These are phyloP conservation scores for Leucosporidium yakuticum DNA, from an alignment of 768 basidiomycete genomes.

Conservation along the genomic window DNA sequence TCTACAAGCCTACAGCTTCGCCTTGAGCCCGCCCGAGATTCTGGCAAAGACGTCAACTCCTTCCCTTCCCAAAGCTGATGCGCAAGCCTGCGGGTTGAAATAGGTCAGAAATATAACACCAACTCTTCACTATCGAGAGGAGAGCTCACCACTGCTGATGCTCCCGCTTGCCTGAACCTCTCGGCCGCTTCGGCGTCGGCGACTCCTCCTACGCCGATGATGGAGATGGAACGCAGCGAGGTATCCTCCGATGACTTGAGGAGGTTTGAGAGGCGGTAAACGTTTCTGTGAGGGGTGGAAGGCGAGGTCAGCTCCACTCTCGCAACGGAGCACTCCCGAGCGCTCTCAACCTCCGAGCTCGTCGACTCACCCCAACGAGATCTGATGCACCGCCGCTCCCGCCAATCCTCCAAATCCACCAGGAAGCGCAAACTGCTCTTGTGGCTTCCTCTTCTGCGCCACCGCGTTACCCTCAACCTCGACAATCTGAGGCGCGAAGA, in stretches of 20 bases:
- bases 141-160: conserved; percentile 51
- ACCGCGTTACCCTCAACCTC: conserved; percentile 15
- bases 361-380: conserved; percentile 72
- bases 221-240: conserved; percentile 51
- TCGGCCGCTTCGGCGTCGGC: conserved; percentile 55
- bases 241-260: conserved; percentile 48
- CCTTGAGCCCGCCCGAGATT: too few relatives aligned
- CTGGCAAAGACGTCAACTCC: too few relatives aligned
- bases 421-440: conserved; percentile 55
- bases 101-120: too few relatives aligned
- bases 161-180: conserved; percentile 71
- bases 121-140: neutral
- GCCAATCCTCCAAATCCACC: conserved; percentile 65
- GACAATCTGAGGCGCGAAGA: conserved; percentile 56
- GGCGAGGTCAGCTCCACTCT: neutral
- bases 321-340: too few relatives aligned
- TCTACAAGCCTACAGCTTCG: too few relatives aligned
- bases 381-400: conserved; percentile 66
- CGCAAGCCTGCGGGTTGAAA: too few relatives aligned
- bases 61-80: too few relatives aligned
- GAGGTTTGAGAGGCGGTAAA: conserved; percentile 52
- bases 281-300: conserved; percentile 36
- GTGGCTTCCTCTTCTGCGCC: conserved; percentile 15
- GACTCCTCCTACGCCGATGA: conserved; percentile 81
- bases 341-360: neutral